Evolutionary conservation across 768 basidiomycete genomes (phyloP), one percentile per base, ranked within the genome.

Genomic region (Sarcomyxa edulis): DNA sequence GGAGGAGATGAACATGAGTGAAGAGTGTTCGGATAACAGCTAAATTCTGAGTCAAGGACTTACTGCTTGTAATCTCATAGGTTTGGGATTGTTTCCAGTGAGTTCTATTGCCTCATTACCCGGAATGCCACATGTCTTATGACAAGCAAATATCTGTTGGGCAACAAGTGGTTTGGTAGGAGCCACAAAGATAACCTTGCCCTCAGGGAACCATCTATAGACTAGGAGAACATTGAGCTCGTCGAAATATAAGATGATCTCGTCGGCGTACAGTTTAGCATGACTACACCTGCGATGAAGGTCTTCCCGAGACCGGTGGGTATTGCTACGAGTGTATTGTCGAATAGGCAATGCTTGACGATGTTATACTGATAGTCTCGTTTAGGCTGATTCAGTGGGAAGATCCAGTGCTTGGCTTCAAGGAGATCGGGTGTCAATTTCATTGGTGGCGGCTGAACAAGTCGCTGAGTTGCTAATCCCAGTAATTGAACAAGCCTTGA

Each of bases 271-370:
- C 91, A 95, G 53, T 94, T 95, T 20, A 94, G 64, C 95, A 99
- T 97, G 15, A 99, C 76, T 2, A 90, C 91, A 1, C 95, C 93
- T 3, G 96, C 96, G 43, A 99, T 86, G 52, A 99, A 98, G 0
- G 96, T 99, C 64, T 99, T 99, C 11, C 96, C 96, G 9, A 98
- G 66, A 31, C 96, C 96, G 1, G 96, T 99, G 2, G 96, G 96
- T 10, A 99, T 65, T 1, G 93, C 86, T 20, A 97, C 93, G 6
- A 99, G 74, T 6, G 90, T 88, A 53, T 99, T 98, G 18, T 97
- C 87, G 52, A 87, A 91, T 16, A 99, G 69, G 49, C 81, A 86
- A 21, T 77, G 71, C 51, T 73, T 80, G 42, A 91, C 84, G 43
- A 99, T 97, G 43, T 96, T 95, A 56, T 74, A 94, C 50, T 99